A percentile compares a stretch with the other conserved stretches of the same genome.
phyloP scores from a whole-genome alignment of 2,329 filamentous ascomycete species.

The Epicoccum sorghinum region DNA sequence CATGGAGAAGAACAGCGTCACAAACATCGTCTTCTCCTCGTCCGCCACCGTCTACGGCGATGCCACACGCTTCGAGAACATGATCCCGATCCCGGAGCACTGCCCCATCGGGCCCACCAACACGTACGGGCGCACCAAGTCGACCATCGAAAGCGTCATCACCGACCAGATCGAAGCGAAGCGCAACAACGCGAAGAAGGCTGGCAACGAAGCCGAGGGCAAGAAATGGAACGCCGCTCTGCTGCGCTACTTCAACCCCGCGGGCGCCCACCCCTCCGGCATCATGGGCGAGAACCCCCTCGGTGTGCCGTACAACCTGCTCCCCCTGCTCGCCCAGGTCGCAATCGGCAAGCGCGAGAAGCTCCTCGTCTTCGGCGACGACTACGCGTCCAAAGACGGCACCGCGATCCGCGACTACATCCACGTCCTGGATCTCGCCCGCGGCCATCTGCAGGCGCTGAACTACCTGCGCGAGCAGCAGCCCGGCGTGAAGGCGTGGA shows the following conservation, averaged over 20 bases:
- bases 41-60: constrained; percentile 98
- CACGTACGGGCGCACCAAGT: constrained; percentile 96
- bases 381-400: constrained; percentile 89
- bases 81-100: constrained; percentile 98
- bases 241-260: constrained; percentile 97
- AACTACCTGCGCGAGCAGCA: constrained; percentile 84
- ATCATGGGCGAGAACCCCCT: constrained; percentile 99
- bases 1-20: constrained; percentile 89
- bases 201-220: constrained; percentile 62
- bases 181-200: constrained; percentile 81
- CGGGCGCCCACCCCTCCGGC: constrained; percentile 89
- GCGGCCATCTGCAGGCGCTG: constrained; percentile 85
- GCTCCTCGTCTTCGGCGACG: constrained; percentile 91
- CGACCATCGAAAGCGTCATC: constrained; percentile 88
- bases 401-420: constrained; percentile 98
- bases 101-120: constrained; percentile 97
- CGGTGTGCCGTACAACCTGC: constrained; percentile 92
- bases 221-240: constrained; percentile 92
- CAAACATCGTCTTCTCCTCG: constrained; percentile 98
- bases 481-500: constrained; percentile 94
- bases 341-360: constrained; percentile 95
- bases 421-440: constrained; percentile 88
- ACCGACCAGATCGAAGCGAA: constrained; percentile 88
- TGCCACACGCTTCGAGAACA: constrained; percentile 91
- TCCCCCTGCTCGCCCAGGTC: constrained; percentile 92